These are phyloP conservation scores for Hypoxylon perforatum DNA, from an alignment of 495 filamentous ascomycete species.

Conservation along the genomic window DNA sequence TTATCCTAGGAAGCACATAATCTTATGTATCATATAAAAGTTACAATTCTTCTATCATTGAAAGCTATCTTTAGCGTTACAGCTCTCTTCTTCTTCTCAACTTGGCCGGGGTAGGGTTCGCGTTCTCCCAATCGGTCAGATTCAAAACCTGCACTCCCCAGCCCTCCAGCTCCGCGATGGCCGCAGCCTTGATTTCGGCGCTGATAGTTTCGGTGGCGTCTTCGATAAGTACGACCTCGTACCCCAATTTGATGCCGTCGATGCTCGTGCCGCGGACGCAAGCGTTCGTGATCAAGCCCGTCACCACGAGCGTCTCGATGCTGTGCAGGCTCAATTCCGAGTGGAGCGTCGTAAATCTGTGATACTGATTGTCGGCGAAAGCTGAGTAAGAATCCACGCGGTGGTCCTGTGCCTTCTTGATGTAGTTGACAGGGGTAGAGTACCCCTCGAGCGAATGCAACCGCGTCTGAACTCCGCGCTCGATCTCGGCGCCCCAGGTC, in stretches of 20 bases:
- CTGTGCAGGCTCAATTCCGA: slow-evolving; percentile 40
- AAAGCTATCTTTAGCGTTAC: not conserved
- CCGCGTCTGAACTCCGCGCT: slow-evolving; percentile 38
- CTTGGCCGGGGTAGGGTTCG: slow-evolving; percentile 25
- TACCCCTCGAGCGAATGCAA: slow-evolving; percentile 45
- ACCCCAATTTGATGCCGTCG: slow-evolving; percentile 45
- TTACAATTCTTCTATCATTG: not conserved
- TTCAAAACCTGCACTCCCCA: slow-evolving; percentile 47
- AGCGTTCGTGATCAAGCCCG: slow-evolving; percentile 44
- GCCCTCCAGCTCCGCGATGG: slow-evolving; percentile 39
- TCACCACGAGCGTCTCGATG: slow-evolving; percentile 43
- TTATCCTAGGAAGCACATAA: not conserved
- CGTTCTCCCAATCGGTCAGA: slow-evolving; percentile 40
- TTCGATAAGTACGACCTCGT: slow-evolving; percentile 44
- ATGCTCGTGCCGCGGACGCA: slow-evolving; percentile 49
- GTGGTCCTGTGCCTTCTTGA: slow-evolving; percentile 50
- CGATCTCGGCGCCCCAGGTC: slow-evolving; percentile 45
- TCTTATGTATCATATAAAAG: too few species aligned
- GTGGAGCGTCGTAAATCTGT: slow-evolving; percentile 47
- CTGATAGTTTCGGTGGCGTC: slow-evolving; percentile 43
- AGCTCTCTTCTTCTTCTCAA: slow-evolving; percentile 13
- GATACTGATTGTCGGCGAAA: slow-evolving; percentile 49
- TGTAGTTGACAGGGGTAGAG: slow-evolving; percentile 41
- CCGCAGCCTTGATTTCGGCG: slow-evolving; percentile 33
- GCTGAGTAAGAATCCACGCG: slow-evolving; percentile 46